Percentiles rank a stretch among this genome's conserved stretches.
Evolutionary conservation across 2,329 filamentous ascomycete genomes (phyloP).

Genomic region (Alternaria sp.): DNA sequence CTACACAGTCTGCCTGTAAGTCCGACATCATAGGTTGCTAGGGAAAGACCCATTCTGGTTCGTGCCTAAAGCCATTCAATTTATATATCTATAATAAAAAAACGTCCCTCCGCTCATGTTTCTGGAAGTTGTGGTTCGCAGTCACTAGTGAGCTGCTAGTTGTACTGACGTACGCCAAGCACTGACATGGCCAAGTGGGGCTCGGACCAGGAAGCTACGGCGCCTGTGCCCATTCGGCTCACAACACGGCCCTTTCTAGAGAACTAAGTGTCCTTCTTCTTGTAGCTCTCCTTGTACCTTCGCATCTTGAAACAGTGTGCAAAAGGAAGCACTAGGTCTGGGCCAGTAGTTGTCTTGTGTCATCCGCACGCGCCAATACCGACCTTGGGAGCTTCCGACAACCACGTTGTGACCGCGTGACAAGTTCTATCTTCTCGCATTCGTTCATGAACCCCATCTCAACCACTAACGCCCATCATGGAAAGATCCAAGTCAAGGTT

Average conservation of each 20-base stretch:
- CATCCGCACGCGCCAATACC: slow-evolving; percentile 6
- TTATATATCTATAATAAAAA: neutral
- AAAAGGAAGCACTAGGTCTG: neutral
- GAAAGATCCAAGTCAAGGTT: slow-evolving; percentile 29
- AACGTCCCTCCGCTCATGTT: neutral
- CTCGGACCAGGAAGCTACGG: slow-evolving; percentile 2
- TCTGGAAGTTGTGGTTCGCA: neutral
- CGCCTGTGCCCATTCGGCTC: slow-evolving; percentile 4
- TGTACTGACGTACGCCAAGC: slow-evolving; percentile 19
- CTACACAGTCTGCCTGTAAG: neutral
- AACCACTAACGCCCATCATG: slow-evolving; percentile 24
- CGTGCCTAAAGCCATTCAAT: neutral
- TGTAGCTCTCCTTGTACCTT: neutral
- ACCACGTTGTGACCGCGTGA: slow-evolving; percentile 12
- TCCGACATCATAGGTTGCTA: neutral
- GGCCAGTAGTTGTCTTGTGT: neutral
- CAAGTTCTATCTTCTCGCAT: slow-evolving; percentile 2
- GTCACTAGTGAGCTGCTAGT: neutral
- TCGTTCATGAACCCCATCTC: neutral
- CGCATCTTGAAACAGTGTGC: neutral
- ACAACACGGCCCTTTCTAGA: neutral
- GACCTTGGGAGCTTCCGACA: neutral
- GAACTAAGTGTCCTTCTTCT: neutral
- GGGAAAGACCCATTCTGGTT: neutral
- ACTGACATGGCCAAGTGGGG: neutral